Base-by-base conservation (phyloP, 2,329 filamentous ascomycete genomes). In the Beauveria bassiana region DNA sequence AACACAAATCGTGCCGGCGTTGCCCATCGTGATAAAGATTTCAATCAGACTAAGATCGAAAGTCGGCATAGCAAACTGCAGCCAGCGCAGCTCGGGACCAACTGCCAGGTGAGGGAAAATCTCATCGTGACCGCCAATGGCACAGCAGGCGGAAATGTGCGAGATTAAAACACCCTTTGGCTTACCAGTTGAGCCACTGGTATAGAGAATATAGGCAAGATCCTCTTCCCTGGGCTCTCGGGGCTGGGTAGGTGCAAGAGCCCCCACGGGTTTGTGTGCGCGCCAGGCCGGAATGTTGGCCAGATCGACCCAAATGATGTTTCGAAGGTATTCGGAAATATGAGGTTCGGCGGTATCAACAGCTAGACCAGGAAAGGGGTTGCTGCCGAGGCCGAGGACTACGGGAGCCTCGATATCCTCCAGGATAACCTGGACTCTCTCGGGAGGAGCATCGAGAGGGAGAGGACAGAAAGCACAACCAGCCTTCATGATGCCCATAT, bases 141-240 rank as follows among this genome's bases (percentile, higher is more conserved):
- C 55, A 26, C 53, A 59, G 22, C 47, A 59, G 14, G 38, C 61
- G 12, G 57, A 57, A 7, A 91, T 49, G 91, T 96, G n/a, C 10
- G 60, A 90, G 91, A 81, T 96, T 89, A 96, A 88, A 49, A 81
- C 78, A 2, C 79, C 79, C 64, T 81, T 81, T 7, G 79, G 79
- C n/a, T 71, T 73, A 4, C 79, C 79, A 0, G 79, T 81, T 5
- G 78, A 81, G 22, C 75, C 75, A 24, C 78, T 79, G 20, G 78
- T 80, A 65, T 79, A 79, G 47, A 78, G 75, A 6, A 72, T 66
- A 53, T 73, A 74, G 43, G 67, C 69, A 3, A 70, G 70, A 42
- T 68, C 64, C 10, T 70, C 65, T 18, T 69, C 66, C 79, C 40
- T 55, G n/a, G 61, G 52, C 42, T 24, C 50, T 28, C 51, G 50